A percentile compares a stretch with the other conserved stretches of the same genome.
phyloP scores from a whole-genome alignment of 257 asterid species.

The Nyctanthes arbortristis region DNA sequence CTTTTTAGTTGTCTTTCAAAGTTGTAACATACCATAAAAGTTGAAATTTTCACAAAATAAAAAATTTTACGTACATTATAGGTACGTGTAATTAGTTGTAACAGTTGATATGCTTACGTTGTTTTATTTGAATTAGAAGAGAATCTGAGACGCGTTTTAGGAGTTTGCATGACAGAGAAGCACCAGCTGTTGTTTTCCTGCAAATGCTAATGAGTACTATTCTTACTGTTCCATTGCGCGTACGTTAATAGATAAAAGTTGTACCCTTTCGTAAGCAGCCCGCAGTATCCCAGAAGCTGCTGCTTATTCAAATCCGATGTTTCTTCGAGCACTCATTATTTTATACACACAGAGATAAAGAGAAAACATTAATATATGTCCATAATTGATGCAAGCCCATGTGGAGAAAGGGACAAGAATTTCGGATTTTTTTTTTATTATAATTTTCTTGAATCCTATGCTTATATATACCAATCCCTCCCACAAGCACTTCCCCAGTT shows the following conservation, averaged over 20 bases:
- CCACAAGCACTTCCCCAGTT: constrained; percentile 28
- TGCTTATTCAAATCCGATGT: not conserved
- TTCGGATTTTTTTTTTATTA: not conserved
- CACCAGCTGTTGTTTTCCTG: constrained; percentile 54
- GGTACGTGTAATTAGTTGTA: constrained; percentile 18
- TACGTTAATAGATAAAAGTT: constrained; percentile 23
- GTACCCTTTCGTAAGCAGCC: constrained; percentile 33
- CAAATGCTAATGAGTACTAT: constrained; percentile 24
- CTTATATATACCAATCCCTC: constrained; percentile 34
- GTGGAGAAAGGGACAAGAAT: not conserved
- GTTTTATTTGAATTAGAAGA: constrained; percentile 6
- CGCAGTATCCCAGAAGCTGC: constrained; percentile 72
- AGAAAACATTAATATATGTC: no score
- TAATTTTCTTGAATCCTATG: constrained; percentile 44
- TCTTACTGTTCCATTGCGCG: constrained; percentile 38
- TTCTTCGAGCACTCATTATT: no score
- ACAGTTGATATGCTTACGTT: constrained; percentile 14
- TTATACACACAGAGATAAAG: no score
- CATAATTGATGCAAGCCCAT: not conserved
- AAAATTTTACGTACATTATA: constrained; percentile 20
- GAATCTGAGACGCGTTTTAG: constrained; percentile 48
- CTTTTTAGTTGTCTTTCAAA: not conserved
- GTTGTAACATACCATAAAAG: constrained; percentile 22
- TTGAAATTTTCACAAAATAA: constrained; percentile 5
- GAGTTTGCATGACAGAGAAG: constrained; percentile 68